phyloP scores from a whole-genome alignment of 202 grass and related monocot genomes.

The Hordeum pubiflorum region DNA sequence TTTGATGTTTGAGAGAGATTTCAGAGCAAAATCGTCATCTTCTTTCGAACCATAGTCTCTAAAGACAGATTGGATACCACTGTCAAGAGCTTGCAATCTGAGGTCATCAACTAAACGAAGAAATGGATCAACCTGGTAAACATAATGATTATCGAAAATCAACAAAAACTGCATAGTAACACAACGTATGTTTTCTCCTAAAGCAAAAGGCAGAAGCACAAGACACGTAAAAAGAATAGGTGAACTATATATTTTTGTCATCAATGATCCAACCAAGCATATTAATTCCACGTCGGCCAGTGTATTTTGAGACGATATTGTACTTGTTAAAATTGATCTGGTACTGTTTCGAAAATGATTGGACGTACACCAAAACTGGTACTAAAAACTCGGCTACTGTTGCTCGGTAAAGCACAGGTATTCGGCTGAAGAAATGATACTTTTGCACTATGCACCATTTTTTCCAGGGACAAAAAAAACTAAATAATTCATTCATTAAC shows the following conservation, averaged over 20 bases:
- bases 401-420: neutral
- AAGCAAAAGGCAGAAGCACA: neutral
- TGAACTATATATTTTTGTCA: neutral
- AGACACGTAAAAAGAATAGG: neutral
- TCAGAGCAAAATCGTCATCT: slow-evolving; percentile 64
- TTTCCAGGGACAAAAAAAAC: neutral
- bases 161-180: slow-evolving; percentile 10
- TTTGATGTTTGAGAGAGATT: slow-evolving; percentile 58
- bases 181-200: slow-evolving; percentile 8
- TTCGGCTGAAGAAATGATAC: neutral
- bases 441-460: neutral
- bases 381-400: neutral
- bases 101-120: slow-evolving; percentile 78
- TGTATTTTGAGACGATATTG: slow-evolving; percentile 2
- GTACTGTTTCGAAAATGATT: neutral
- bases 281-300: neutral
- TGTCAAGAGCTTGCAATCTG: slow-evolving; percentile 60
- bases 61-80: slow-evolving; percentile 20
- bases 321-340: neutral
- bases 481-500: neutral
- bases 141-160: neutral
- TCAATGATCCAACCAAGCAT: neutral
- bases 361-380: neutral
- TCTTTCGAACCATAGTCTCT: slow-evolving; percentile 72
- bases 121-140: slow-evolving; percentile 80